These are phyloP conservation scores for Saussurea involucrata DNA, from an alignment of 129 eudicot species.

Conservation along the genomic window DNA sequence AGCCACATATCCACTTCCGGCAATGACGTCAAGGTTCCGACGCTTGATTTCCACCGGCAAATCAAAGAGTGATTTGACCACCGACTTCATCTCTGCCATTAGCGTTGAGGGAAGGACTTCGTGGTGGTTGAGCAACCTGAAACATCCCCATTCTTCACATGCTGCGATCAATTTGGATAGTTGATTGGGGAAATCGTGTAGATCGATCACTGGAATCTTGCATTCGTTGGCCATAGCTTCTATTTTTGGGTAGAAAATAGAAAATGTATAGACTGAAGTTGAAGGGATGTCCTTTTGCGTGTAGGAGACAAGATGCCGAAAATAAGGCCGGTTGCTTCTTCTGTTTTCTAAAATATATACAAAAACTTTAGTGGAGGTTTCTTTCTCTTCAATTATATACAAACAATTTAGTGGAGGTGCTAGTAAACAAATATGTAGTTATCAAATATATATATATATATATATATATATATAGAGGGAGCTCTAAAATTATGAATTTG, in stretches of 20 bases:
- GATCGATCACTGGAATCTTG: slow-evolving; percentile 53
- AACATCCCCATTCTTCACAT: slow-evolving; percentile 78
- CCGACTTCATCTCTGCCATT: slow-evolving; percentile 66
- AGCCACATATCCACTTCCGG: slow-evolving; percentile 76
- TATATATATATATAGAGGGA: no score
- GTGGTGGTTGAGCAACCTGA: slow-evolving; percentile 57
- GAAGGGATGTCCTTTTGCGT: background rate
- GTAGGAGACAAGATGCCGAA: background rate
- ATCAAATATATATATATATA: background rate
- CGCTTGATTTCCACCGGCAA: slow-evolving; percentile 59
- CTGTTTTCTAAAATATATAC: background rate
- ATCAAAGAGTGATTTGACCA: slow-evolving; percentile 51
- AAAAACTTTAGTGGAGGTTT: no score
- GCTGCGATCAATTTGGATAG: slow-evolving; percentile 39
- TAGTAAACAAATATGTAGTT: background rate
- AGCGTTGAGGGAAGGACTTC: slow-evolving; percentile 35
- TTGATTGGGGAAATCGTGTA: slow-evolving; percentile 46
- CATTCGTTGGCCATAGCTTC: slow-evolving; percentile 16
- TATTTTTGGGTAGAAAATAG: background rate
- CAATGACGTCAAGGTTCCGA: slow-evolving; percentile 48
- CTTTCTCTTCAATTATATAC: no score
- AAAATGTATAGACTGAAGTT: background rate
- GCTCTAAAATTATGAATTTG: no score
- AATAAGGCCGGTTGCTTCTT: background rate
- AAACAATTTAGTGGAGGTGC: background rate